Base-by-base conservation (phyloP, 2,329 filamentous ascomycete genomes). In the Penicillium rolfsii region DNA sequence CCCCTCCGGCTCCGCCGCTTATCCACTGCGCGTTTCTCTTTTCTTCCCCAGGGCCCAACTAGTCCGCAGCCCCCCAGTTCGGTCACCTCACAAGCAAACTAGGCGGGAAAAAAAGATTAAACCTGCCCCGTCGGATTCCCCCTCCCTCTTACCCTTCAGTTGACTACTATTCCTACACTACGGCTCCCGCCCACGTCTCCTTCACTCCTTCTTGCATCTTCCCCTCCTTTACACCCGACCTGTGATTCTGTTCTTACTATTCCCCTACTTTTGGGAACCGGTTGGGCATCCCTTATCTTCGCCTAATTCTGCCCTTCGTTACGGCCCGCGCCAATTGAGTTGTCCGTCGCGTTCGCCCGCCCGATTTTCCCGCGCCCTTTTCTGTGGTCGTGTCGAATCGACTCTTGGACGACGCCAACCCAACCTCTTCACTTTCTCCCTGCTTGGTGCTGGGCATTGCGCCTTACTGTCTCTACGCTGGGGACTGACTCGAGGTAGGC, bases 11-110 rank as follows among this genome's bases (percentile, higher is more conserved):
- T 63, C 64, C 60, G 64, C 59, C 54, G 57, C 53, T 28, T 36
- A 58, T 57, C 59, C 67, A 64, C 64, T 3, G 65, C 55, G 35
- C 36, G 57, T 52, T 63, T 60, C 60, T 54, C 41, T 52, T 64
- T 64, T 11, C 30, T 61, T 61, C 63, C 66, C 64, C 30, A 36
- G 19, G 49, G 9, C 36, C 50, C 30, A 33, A 33, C 30, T 33
- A 33, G 30, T 11, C 6, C 19, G 35, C 28, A 38, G 38, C 30
- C n/a, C 49, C 19, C 50, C 28, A 38, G 38, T 41, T 26, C 49
- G 30, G 22, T 53, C 33, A 40, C 50, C 50, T 52, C 19, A 52
- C 33, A 24, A 45, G 19, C 40, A 43, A 22, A 43, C 40, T 43
- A 43, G 19, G 24, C 40, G 26, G n/a, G 30, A 50, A 50, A 50